Conservation (phyloP, 202 grass and related monocot species). For the Alloteropsis angusta region DNA sequence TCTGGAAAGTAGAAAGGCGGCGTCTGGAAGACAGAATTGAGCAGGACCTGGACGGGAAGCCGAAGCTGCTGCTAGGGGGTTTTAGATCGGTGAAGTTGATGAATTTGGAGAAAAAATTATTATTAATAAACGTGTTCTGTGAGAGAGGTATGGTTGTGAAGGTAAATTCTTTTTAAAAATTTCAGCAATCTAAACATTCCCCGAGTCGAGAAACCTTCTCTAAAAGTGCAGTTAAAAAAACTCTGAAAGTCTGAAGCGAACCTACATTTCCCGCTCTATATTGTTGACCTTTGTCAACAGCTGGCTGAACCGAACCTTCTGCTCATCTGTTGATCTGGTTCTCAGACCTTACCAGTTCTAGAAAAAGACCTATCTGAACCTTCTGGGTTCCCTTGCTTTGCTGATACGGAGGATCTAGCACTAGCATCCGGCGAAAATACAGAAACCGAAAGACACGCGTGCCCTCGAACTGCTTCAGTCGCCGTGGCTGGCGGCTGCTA, state of each 20-base stretch:
- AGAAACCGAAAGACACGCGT: neutral
- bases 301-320: neutral
- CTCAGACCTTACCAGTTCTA: neutral
- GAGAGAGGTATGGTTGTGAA: too few species aligned
- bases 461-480: neutral
- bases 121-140: too few species aligned
- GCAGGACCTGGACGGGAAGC: neutral
- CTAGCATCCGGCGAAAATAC: neutral
- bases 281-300: neutral
- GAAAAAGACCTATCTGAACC: neutral
- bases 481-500: too few species aligned
- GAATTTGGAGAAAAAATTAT: too few species aligned
- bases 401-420: too few species aligned
- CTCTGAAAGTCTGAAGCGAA: neutral
- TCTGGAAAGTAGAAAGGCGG: neutral
- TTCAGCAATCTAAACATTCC: too few species aligned
- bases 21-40: neutral
- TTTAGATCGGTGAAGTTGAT: too few species aligned
- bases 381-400: too few species aligned
- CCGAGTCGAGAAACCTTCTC: too few species aligned
- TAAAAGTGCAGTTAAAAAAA: too few species aligned
- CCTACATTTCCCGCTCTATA: too few species aligned
- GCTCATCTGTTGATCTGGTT: neutral
- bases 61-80: neutral
- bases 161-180: too few species aligned